Conservation (phyloP, 2,329 filamentous ascomycete genomes). For the Aphanocladium album region DNA sequence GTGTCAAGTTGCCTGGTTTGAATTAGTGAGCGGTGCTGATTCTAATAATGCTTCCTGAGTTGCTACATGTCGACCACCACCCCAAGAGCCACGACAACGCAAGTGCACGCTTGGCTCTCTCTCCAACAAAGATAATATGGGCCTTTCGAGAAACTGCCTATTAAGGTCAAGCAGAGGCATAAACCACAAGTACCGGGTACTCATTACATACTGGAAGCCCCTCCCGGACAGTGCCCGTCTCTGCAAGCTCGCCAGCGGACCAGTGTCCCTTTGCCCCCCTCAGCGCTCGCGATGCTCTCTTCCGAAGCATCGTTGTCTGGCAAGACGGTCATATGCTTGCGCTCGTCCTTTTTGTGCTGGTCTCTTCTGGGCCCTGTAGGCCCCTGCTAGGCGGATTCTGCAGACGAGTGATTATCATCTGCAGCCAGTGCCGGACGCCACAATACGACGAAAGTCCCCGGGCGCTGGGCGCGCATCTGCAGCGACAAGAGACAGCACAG, state of each 20-base stretch:
- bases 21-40: too few species aligned
- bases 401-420: slow-evolving; percentile 11
- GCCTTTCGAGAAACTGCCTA: background rate
- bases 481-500: background rate
- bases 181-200: background rate
- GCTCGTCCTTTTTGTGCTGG: background rate
- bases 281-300: background rate
- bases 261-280: background rate
- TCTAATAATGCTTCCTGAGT: background rate
- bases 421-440: background rate
- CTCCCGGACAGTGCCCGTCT: background rate
- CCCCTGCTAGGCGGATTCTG: slow-evolving; percentile 1
- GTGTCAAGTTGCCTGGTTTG: background rate
- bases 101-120: background rate
- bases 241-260: background rate
- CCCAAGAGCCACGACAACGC: background rate
- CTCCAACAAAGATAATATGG: background rate
- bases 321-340: background rate
- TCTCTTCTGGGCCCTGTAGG: background rate
- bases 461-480: background rate
- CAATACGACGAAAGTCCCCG: background rate
- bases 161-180: background rate
- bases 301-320: background rate
- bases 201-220: background rate
- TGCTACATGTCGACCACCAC: background rate